phyloP scores from a whole-genome alignment of 495 filamentous ascomycete species.

The Talaromyces nanjingensis region DNA sequence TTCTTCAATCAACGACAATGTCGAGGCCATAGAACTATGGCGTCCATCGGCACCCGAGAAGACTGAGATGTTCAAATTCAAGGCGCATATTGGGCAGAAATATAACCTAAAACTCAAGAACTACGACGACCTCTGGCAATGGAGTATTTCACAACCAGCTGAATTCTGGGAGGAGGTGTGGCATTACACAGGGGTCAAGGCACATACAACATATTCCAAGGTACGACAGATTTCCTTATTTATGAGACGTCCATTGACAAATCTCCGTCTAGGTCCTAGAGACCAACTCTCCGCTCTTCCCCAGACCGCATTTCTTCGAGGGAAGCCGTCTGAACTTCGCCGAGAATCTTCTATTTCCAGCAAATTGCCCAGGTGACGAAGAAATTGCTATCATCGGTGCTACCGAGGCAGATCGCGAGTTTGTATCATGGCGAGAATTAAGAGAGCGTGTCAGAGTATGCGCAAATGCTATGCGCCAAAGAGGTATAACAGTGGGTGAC shows the following conservation, averaged over 20 bases:
- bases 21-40: conserved; percentile 54
- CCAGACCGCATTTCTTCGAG: conserved; percentile 75
- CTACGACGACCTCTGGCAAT: conserved; percentile 69
- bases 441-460: conserved; percentile 69
- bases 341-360: conserved; percentile 82
- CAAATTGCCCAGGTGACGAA: conserved; percentile 48
- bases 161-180: conserved; percentile 83
- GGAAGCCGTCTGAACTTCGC: conserved; percentile 80
- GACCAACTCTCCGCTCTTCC: conserved; percentile 63
- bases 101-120: conserved; percentile 52
- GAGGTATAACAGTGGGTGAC: conserved; percentile 58
- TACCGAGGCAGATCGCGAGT: conserved; percentile 61
- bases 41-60: conserved; percentile 56
- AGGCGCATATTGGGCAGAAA: conserved; percentile 59
- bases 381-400: conserved; percentile 61
- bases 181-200: conserved; percentile 67
- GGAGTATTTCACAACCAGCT: conserved; percentile 72
- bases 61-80: conserved; percentile 66
- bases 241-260: too few relatives aligned
- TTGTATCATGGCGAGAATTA: conserved; percentile 73
- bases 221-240: too few relatives aligned
- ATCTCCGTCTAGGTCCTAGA: conserved; percentile 57
- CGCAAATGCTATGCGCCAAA: conserved; percentile 59
- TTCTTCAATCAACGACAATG: conserved; percentile 5
- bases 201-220: conserved; percentile 54